These are phyloP conservation scores for Diophrys sp. DNA, from an alignment of 73 alveolate genomes.

Conservation along the genomic window DNA sequence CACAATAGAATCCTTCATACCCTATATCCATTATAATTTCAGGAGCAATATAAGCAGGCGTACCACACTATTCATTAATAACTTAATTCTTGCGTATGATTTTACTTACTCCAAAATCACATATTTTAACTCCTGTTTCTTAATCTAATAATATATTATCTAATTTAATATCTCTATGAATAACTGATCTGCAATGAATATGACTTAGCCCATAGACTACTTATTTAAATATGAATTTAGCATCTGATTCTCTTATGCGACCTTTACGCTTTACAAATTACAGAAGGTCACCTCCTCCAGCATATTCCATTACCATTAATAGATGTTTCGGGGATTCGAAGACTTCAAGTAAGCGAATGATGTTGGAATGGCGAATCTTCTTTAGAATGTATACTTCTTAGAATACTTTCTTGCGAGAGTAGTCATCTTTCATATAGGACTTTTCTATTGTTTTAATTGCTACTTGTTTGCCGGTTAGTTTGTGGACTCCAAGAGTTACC, in stretches of 20 bases:
- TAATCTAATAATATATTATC: conserved; percentile 39
- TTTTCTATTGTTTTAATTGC: conserved; percentile 95
- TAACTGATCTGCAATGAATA: conserved; percentile 39
- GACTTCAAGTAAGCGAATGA: conserved; percentile 47
- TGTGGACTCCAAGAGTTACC: conserved; percentile 90
- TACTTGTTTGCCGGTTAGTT: conserved; percentile 91
- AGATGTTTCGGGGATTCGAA: conserved; percentile 39
- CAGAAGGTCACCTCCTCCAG: conserved; percentile 62
- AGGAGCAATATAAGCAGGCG: conserved; percentile 66
- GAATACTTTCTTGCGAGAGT: conserved; percentile 86
- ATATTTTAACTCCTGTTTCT: conserved; percentile 62
- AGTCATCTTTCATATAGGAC: conserved; percentile 82
- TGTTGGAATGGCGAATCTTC: conserved; percentile 30
- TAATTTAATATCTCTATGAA: conserved; percentile 40
- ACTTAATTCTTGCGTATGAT: conserved; percentile 40
- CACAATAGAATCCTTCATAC: conserved; percentile 53
- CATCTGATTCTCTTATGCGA: conserved; percentile 36
- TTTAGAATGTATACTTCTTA: conserved; percentile 76
- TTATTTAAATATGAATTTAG: conserved; percentile 34
- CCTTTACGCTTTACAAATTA: conserved; percentile 23
- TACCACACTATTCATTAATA: conserved; percentile 74
- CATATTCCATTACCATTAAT: conserved; percentile 51
- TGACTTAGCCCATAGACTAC: conserved; percentile 37
- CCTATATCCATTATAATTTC: conserved; percentile 48
- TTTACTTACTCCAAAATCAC: conserved; percentile 84